Percentiles rank a stretch among this genome's conserved stretches.
Evolutionary conservation across 352 stramenopile genomes (phyloP).

Genomic region (Globisporangium uncinulatum): DNA sequence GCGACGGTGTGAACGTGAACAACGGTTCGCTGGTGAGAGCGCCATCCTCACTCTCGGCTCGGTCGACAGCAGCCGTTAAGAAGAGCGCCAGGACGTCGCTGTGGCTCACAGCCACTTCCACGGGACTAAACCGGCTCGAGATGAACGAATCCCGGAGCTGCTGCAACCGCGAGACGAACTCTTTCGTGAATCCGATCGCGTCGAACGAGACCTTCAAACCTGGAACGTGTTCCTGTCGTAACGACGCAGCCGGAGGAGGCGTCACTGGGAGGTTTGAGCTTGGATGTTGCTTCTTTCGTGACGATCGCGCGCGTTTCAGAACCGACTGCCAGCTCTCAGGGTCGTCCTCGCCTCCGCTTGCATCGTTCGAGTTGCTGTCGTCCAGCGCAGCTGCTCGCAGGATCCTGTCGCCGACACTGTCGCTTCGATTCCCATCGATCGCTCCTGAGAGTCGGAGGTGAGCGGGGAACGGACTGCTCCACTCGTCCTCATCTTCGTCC

Average conservation of each 20-base stretch:
- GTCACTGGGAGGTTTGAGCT: background rate
- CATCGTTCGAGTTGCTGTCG: background rate
- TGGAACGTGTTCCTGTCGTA: background rate
- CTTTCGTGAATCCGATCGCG: slow-evolving; percentile 29
- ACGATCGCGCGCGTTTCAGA: background rate
- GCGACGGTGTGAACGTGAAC: slow-evolving; percentile 41
- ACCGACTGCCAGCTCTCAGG: slow-evolving; percentile 12
- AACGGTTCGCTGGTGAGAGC: slow-evolving; percentile 3
- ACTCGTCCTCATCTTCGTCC: slow-evolving; percentile 7
- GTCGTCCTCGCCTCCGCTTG: slow-evolving; percentile 2
- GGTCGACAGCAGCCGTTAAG: background rate
- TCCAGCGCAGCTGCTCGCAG: background rate
- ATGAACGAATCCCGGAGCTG: slow-evolving; percentile 40
- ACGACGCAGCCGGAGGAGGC: background rate
- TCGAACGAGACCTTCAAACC: slow-evolving; percentile 42
- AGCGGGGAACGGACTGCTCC: background rate
- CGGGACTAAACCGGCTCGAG: slow-evolving; percentile 42
- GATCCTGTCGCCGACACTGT: no score
- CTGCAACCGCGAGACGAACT: slow-evolving; percentile 34
- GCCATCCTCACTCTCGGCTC: no score
- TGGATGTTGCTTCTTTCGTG: background rate
- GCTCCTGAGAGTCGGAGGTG: background rate
- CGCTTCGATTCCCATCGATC: no score
- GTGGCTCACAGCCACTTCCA: slow-evolving; percentile 40
- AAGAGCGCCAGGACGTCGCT: slow-evolving; percentile 19